Percentiles rank a stretch among this genome's conserved stretches.
Evolutionary conservation across 352 stramenopile genomes (phyloP).

Genomic region (Globisporangium abappressorium): DNA sequence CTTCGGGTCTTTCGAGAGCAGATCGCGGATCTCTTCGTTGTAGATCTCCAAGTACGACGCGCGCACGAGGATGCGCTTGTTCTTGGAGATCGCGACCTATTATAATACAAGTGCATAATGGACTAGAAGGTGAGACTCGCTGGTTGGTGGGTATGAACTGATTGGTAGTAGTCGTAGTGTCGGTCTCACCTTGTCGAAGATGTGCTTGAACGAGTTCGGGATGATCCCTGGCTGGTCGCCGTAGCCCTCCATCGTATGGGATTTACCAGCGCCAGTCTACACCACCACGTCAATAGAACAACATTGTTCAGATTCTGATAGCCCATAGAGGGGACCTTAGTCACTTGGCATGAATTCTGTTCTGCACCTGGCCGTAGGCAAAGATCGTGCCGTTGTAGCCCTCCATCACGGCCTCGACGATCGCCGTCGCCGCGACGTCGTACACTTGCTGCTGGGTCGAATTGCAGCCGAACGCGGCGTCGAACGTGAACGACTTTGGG

Average conservation of each 20-base stretch:
- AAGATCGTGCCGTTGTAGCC: constrained; percentile 91
- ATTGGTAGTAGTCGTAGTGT: too few species aligned
- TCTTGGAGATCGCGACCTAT: constrained; percentile 64
- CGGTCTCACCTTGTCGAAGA: constrained; percentile 75
- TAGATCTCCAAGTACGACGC: constrained; percentile 98
- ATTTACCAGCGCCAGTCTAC: constrained; percentile 87
- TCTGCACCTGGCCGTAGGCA: constrained; percentile 77
- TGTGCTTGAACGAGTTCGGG: constrained; percentile 89
- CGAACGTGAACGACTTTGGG: constrained; percentile 86
- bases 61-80: constrained; percentile 95
- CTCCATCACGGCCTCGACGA: constrained; percentile 73
- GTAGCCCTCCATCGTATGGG: constrained; percentile 86
- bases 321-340: background rate
- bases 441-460: constrained; percentile 57
- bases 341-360: constrained; percentile 15
- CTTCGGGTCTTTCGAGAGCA: constrained; percentile 84
- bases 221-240: constrained; percentile 85
- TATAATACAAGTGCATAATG: background rate
- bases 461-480: constrained; percentile 88
- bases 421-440: constrained; percentile 37
- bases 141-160: too few species aligned
- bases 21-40: constrained; percentile 96
- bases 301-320: background rate
- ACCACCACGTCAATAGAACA: background rate
- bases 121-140: background rate